These are phyloP conservation scores for Blastocystis hominis DNA, from an alignment of 352 stramenopile genomes.

Conservation along the genomic window DNA sequence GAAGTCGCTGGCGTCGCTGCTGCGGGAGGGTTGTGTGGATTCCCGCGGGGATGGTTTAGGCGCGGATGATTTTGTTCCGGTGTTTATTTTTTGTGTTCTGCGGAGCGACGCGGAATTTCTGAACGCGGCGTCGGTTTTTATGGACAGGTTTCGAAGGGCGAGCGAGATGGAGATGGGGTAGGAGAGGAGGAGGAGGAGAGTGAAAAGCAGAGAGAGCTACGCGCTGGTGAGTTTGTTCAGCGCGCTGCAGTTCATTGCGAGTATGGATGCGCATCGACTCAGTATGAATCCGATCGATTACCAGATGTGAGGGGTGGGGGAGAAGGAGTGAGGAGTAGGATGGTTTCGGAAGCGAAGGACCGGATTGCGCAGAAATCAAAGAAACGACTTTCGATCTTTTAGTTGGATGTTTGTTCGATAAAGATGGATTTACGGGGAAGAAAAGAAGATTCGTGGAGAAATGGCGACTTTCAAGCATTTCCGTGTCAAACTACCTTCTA, in stretches of 20 bases:
- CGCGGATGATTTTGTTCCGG: constrained; percentile 35
- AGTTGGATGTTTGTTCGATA: background rate
- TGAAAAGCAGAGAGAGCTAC: constrained; percentile 16
- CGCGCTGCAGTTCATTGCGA: constrained; percentile 49
- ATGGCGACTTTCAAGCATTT: too few species aligned
- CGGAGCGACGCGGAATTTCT: background rate
- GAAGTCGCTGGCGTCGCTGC: background rate
- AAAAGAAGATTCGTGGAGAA: too few species aligned
- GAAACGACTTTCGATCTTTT: constrained; percentile 39
- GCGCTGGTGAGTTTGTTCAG: constrained; percentile 43
- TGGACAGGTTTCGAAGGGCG: constrained; percentile 26
- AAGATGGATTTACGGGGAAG: background rate
- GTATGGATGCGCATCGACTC: constrained; percentile 21
- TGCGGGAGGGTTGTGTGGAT: background rate
- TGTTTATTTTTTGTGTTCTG: constrained; percentile 48
- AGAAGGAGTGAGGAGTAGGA: background rate
- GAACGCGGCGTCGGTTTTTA: background rate
- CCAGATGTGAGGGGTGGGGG: background rate
- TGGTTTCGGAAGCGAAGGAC: background rate
- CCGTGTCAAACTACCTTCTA: too few species aligned
- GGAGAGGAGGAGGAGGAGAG: background rate
- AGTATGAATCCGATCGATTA: constrained; percentile 52
- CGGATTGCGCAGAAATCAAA: background rate
- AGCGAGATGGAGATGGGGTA: constrained; percentile 35
- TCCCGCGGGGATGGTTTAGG: background rate